Evolutionary conservation across 2,329 filamentous ascomycete species (phyloP).

Genomic region (Graphilbum sp.): DNA sequence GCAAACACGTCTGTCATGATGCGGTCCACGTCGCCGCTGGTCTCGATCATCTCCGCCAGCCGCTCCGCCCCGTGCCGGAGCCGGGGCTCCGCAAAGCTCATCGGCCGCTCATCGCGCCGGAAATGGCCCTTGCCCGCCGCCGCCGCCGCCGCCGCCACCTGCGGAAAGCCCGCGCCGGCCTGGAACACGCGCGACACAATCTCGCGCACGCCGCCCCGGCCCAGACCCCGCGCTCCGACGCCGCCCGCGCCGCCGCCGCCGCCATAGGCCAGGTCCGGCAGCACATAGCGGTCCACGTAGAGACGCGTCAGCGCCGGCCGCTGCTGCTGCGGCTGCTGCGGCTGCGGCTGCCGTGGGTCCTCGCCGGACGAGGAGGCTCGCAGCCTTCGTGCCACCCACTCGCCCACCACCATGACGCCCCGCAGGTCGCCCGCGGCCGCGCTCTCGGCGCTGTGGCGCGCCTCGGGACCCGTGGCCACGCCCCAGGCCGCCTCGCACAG

Average conservation of each 20-base stretch:
- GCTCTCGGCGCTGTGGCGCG: conserved; percentile 47
- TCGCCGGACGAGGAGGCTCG: conserved; percentile 31
- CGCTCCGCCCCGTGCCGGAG: conserved; percentile 60
- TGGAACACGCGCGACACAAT: conserved; percentile 66
- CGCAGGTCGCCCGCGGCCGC: conserved; percentile 59
- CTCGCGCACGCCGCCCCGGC: conserved; percentile 55
- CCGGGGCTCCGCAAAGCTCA: conserved; percentile 56
- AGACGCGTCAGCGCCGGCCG: conserved; percentile 45
- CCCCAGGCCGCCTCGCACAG: conserved; percentile 75
- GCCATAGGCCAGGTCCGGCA: conserved; percentile 50
- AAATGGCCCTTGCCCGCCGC: conserved; percentile 19
- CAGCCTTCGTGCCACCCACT: conserved; percentile 67
- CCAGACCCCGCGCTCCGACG: conserved; percentile 53
- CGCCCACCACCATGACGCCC: conserved; percentile 70
- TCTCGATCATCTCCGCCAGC: conserved; percentile 60
- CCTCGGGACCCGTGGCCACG: conserved; percentile 53
- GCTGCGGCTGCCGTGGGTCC: conserved; percentile 12
- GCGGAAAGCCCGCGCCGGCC: conserved; percentile 63
- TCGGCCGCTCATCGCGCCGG: conserved; percentile 37
- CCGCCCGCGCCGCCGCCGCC: conserved; percentile 37
- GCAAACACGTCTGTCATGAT: conserved; percentile 74
- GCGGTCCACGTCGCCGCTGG: conserved; percentile 61
- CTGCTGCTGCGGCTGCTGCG: conserved; percentile 17
- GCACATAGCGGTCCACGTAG: conserved; percentile 61
- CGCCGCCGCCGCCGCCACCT: conserved; percentile 25